Evolutionary conservation across 192 early-diverging fungal species (phyloP).

Genomic region (Rhizoclosmatium sp.): DNA sequence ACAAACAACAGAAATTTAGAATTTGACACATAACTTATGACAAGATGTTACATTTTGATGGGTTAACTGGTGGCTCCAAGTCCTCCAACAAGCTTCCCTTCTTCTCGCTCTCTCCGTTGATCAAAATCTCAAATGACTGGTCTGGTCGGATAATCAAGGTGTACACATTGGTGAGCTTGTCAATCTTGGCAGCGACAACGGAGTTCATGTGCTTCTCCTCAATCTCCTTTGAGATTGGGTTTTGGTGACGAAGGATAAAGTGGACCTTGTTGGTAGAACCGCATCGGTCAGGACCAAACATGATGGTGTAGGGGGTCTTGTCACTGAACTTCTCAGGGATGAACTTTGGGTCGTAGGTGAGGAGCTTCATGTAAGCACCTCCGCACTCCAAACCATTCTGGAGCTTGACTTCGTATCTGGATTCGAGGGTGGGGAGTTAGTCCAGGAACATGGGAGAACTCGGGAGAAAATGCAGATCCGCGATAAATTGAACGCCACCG

Average conservation of each 20-base stretch:
- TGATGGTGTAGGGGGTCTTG: slow-evolving; percentile 87
- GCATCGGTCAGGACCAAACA: slow-evolving; percentile 98
- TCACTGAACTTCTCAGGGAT: slow-evolving; percentile 76
- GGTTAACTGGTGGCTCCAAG: slow-evolving; percentile 88
- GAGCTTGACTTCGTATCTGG: slow-evolving; percentile 86
- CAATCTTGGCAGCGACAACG: slow-evolving; percentile 69
- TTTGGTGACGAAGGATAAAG: slow-evolving; percentile 92
- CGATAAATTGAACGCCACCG: too few species aligned
- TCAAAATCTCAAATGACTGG: slow-evolving; percentile 79
- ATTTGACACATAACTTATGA: not conserved
- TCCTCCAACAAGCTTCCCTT: slow-evolving; percentile 78
- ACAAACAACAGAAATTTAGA: slow-evolving; percentile 46
- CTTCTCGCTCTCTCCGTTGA: slow-evolving; percentile 72
- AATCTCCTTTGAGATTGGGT: slow-evolving; percentile 78
- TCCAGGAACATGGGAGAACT: not conserved
- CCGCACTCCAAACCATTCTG: slow-evolving; percentile 88
- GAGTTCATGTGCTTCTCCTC: slow-evolving; percentile 89
- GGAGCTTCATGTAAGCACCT: slow-evolving; percentile 91
- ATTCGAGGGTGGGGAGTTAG: not conserved
- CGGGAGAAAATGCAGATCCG: not conserved
- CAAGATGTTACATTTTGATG: slow-evolving; percentile 73
- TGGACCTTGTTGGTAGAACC: slow-evolving; percentile 90
- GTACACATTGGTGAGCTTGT: slow-evolving; percentile 77
- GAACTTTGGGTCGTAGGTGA: slow-evolving; percentile 71
- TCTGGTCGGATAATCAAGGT: slow-evolving; percentile 85